phyloP scores from a whole-genome alignment of 2,329 filamentous ascomycete species.

The Paraconiothyrium brasiliense region DNA sequence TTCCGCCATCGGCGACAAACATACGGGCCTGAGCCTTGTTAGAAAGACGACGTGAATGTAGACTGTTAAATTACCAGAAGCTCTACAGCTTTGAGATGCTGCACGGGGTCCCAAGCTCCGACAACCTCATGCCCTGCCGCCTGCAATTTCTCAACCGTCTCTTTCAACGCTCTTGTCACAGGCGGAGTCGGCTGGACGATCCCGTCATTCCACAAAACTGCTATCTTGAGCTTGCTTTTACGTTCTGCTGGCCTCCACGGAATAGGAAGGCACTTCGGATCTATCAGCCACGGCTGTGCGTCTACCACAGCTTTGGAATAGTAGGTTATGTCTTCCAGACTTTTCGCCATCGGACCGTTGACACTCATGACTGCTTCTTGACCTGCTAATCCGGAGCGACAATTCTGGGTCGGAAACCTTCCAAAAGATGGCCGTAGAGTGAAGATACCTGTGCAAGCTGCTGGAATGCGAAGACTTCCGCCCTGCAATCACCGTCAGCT shows the following conservation, averaged over 20 bases:
- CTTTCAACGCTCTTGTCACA: constrained; percentile 63
- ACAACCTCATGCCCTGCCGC: constrained; percentile 64
- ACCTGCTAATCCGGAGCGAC: constrained; percentile 67
- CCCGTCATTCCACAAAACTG: constrained; percentile 62
- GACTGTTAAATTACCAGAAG: constrained; percentile 53
- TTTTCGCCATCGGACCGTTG: constrained; percentile 69
- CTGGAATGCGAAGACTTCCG: constrained; percentile 65
- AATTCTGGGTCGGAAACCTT: constrained; percentile 66
- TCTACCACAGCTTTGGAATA: constrained; percentile 54
- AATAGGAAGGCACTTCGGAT: constrained; percentile 63
- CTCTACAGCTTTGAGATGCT: constrained; percentile 62
- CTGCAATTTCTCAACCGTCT: constrained; percentile 63
- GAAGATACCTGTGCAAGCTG: constrained; percentile 67
- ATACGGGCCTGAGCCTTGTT: constrained; percentile 44
- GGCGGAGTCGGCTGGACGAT: constrained; percentile 63
- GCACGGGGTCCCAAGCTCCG: constrained; percentile 61
- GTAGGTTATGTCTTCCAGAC: constrained; percentile 61
- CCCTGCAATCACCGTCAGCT: constrained; percentile 38
- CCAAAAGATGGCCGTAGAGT: constrained; percentile 66
- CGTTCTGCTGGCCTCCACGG: constrained; percentile 60
- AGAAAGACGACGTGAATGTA: not conserved
- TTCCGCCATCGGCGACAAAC: constrained; percentile 63
- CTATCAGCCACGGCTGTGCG: constrained; percentile 61
- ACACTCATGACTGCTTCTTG: constrained; percentile 72
- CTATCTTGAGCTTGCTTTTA: constrained; percentile 66